Evolutionary conservation across 768 basidiomycete species (phyloP).

Genomic region (Hygrophorus pudorinus): DNA sequence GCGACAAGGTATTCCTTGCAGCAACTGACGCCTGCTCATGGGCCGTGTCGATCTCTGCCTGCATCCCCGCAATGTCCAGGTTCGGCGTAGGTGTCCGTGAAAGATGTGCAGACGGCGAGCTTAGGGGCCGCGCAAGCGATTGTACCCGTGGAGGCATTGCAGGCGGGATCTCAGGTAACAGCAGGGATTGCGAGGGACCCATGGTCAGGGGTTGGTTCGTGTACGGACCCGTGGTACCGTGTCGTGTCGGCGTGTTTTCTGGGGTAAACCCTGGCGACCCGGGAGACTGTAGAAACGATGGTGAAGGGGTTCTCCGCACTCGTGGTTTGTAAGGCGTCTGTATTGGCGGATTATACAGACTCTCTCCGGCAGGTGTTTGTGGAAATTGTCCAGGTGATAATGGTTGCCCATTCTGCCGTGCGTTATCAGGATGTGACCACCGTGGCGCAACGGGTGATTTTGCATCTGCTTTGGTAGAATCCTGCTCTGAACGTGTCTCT

Average conservation of each 20-base stretch:
- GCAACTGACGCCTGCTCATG: constrained; percentile 66
- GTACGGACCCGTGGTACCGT: constrained; percentile 29
- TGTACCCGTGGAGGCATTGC: constrained; percentile 32
- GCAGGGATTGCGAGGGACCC: constrained; percentile 39
- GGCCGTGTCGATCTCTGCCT: constrained; percentile 70
- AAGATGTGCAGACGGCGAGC: constrained; percentile 26
- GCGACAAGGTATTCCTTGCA: constrained; percentile 64
- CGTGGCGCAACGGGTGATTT: too few species aligned
- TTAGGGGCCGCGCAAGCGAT: constrained; percentile 19
- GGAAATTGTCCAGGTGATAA: constrained; percentile 28
- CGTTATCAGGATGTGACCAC: too few species aligned
- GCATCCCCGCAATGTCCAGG: constrained; percentile 59
- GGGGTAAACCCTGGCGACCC: constrained; percentile 24
- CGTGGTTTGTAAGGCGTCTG: constrained; percentile 73
- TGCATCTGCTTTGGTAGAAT: neutral
- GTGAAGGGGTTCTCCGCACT: constrained; percentile 43
- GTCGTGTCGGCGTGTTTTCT: constrained; percentile 46
- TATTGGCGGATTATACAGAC: constrained; percentile 24
- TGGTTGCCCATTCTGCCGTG: constrained; percentile 2
- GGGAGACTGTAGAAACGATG: constrained; percentile 18
- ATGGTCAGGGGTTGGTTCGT: constrained; percentile 39
- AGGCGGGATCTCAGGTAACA: too few species aligned
- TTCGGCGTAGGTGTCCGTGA: constrained; percentile 63
- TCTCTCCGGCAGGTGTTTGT: constrained; percentile 30
- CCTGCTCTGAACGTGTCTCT: constrained; percentile 32